phyloP scores from a whole-genome alignment of 2,329 filamentous ascomycete species.

The Ceratocystis variospora region DNA sequence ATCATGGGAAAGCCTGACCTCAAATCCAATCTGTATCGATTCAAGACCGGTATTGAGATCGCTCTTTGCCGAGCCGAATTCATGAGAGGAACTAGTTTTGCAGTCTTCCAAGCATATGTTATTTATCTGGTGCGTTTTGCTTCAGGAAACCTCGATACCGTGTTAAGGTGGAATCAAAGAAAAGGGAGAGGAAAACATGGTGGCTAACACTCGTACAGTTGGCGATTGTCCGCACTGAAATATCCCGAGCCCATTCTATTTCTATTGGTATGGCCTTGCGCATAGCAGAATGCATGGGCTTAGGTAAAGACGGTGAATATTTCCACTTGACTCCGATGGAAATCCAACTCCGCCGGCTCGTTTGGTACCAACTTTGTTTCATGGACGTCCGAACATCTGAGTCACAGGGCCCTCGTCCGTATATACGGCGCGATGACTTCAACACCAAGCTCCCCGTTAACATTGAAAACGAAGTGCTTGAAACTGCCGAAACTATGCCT shows the following conservation, averaged over 20 bases:
- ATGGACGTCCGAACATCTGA: conserved; percentile 63
- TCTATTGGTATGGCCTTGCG: conserved; percentile 58
- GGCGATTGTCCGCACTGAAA: conserved; percentile 55
- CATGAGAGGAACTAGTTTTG: conserved; percentile 50
- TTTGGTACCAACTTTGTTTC: conserved; percentile 69
- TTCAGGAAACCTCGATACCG: neutral
- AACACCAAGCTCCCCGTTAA: conserved; percentile 61
- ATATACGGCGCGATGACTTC: conserved; percentile 60
- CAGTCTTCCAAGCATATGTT: conserved; percentile 62
- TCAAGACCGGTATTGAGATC: conserved; percentile 53
- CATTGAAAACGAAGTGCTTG: conserved; percentile 51
- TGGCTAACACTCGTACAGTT: conserved; percentile 33
- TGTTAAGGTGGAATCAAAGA: neutral
- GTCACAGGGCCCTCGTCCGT: conserved; percentile 55
- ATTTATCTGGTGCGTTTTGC: conserved; percentile 53
- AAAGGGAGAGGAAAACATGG: no score
- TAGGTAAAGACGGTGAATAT: conserved; percentile 55
- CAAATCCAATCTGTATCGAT: conserved; percentile 41
- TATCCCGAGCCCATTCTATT: conserved; percentile 60
- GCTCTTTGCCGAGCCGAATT: conserved; percentile 57
- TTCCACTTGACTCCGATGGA: conserved; percentile 55
- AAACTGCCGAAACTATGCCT: conserved; percentile 31
- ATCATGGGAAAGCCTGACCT: conserved; percentile 18
- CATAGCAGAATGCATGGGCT: conserved; percentile 63
- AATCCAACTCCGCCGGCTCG: conserved; percentile 53